phyloP scores from a whole-genome alignment of 2,329 filamentous ascomycete genomes.

The Pseudopyrenochaeta lycopersici region DNA sequence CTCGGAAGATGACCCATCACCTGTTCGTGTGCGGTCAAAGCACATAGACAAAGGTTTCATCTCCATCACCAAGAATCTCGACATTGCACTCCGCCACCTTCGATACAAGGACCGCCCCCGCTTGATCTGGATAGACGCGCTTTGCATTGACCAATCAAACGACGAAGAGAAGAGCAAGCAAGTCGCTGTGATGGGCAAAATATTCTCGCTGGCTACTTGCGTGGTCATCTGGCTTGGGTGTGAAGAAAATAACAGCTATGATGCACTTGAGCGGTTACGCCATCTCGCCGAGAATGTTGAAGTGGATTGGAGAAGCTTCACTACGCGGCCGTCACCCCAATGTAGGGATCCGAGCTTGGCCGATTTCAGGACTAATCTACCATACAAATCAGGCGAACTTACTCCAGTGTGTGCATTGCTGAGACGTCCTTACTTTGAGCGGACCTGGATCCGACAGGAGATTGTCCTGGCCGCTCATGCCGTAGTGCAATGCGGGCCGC shows the following conservation, averaged over 20 bases:
- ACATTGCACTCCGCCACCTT: conserved; percentile 12
- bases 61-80: conserved; percentile 10
- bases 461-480: not conserved
- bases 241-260: not conserved
- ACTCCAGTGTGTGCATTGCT: not conserved
- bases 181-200: conserved; percentile 12
- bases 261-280: conserved; percentile 1
- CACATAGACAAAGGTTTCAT: not conserved
- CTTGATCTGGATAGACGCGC: conserved; percentile 19
- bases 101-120: not conserved
- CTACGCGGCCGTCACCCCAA: not conserved
- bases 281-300: not conserved
- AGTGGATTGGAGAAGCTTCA: not conserved
- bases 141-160: conserved; percentile 19
- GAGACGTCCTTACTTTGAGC: conserved; percentile 2
- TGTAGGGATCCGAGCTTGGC: not conserved
- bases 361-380: not conserved
- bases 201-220: conserved; percentile 2
- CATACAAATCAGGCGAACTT: conserved; percentile 1
- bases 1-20: not conserved
- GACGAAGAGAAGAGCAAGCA: conserved; percentile 10
- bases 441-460: conserved; percentile 13
- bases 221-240: conserved; percentile 10
- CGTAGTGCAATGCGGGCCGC: conserved; percentile 1
- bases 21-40: not conserved